Evolutionary conservation across 257 asterid genomes (phyloP).

Genomic region (Pogostemon cablin): DNA sequence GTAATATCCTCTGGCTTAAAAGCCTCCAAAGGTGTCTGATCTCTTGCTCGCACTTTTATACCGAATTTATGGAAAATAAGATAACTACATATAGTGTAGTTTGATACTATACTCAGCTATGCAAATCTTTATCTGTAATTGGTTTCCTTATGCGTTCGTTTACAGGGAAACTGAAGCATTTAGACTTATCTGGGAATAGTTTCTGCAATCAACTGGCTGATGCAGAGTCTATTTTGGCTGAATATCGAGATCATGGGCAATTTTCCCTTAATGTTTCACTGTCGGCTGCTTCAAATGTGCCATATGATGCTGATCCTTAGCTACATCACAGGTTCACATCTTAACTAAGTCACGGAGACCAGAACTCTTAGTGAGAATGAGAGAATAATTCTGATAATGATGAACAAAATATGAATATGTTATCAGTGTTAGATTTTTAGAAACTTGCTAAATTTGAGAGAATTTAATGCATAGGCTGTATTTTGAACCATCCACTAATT

Average conservation of each 20-base stretch:
- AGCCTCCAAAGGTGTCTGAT: constrained; percentile 59
- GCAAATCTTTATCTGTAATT: not conserved
- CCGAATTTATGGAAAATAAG: too few relatives aligned
- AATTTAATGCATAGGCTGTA: not conserved
- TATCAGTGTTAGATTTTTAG: not conserved
- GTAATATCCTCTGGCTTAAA: constrained; percentile 53
- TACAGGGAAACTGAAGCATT: constrained; percentile 71
- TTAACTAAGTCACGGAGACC: constrained; percentile 16
- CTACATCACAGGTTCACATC: constrained; percentile 32
- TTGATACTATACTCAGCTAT: not conserved
- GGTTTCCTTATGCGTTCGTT: constrained; percentile 10
- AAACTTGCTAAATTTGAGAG: not conserved
- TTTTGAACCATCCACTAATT: too few relatives aligned
- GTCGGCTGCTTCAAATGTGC: constrained; percentile 44
- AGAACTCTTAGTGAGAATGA: constrained; percentile 1
- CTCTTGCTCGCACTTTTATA: not conserved
- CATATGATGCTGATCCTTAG: constrained; percentile 80
- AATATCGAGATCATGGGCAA: constrained; percentile 49
- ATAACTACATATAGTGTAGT: not conserved
- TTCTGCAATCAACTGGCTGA: constrained; percentile 43
- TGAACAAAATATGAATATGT: not conserved
- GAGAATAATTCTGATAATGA: not conserved
- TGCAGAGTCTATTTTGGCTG: constrained; percentile 45
- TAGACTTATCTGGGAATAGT: constrained; percentile 75
- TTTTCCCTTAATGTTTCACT: constrained; percentile 41